phyloP scores from a whole-genome alignment of 768 basidiomycete species.

The Daedaleopsis nitida region DNA sequence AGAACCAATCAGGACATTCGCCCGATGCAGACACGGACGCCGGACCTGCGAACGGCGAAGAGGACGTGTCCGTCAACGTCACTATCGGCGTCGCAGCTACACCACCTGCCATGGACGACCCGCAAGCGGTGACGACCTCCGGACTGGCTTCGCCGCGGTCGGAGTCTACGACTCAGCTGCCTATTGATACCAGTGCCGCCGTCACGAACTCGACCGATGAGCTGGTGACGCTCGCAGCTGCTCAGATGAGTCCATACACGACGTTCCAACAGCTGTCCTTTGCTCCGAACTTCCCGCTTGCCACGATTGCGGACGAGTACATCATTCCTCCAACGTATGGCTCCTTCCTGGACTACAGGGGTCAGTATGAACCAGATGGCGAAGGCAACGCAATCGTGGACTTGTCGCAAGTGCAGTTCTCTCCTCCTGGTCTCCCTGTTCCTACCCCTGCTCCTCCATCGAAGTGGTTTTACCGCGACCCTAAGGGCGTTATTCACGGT shows the following conservation, averaged over 20 bases:
- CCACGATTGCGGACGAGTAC: conserved; percentile 86
- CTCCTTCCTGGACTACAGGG: conserved; percentile 71
- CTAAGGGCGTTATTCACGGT: conserved; percentile 81
- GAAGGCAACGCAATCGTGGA: conserved; percentile 44
- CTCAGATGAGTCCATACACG: conserved; percentile 81
- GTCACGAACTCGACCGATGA: conserved; percentile 59
- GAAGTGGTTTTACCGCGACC: conserved; percentile 84
- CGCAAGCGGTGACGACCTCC: conserved; percentile 20
- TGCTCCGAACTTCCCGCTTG: conserved; percentile 85
- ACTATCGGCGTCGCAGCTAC: conserved; percentile 63
- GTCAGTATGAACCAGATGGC: conserved; percentile 59
- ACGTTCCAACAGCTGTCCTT: conserved; percentile 91
- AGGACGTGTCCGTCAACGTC: conserved; percentile 50
- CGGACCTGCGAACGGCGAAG: conserved; percentile 42
- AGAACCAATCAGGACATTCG: conserved; percentile 52
- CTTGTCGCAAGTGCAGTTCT: conserved; percentile 67
- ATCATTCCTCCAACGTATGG: conserved; percentile 91
- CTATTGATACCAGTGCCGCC: conserved; percentile 36
- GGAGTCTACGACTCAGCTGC: conserved; percentile 22
- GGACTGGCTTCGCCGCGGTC: conserved; percentile 24
- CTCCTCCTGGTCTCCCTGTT: conserved; percentile 77
- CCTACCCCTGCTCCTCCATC: conserved; percentile 69
- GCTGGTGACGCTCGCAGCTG: conserved; percentile 62
- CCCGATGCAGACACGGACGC: conserved; percentile 41
- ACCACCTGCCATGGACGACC: conserved; percentile 24